Evolutionary conservation across 2,329 filamentous ascomycete genomes (phyloP).

Genomic region (Biscogniauxia mediterranea): DNA sequence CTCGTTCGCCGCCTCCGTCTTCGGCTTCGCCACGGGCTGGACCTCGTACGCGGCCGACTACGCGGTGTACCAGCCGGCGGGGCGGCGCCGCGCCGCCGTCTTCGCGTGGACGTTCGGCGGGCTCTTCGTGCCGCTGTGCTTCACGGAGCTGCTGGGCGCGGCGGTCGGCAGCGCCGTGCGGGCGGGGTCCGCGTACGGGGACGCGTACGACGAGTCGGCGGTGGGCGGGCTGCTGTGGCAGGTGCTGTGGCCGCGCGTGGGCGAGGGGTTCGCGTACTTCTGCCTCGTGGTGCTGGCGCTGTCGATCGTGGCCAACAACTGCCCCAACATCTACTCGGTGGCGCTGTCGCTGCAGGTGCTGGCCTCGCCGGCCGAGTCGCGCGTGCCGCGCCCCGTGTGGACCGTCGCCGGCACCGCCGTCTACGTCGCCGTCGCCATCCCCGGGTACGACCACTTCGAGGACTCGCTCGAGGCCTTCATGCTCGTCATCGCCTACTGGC

Average conservation of each 20-base stretch:
- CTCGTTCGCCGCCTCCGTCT: constrained; percentile 65
- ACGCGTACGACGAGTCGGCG: constrained; percentile 53
- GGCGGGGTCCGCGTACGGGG: constrained; percentile 51
- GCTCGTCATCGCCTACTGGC: constrained; percentile 68
- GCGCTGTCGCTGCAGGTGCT: constrained; percentile 67
- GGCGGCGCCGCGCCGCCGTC: constrained; percentile 57
- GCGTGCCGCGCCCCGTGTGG: constrained; percentile 67
- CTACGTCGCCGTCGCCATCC: constrained; percentile 68
- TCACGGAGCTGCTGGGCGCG: constrained; percentile 71
- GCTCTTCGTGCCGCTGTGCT: constrained; percentile 68
- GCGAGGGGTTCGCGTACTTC: constrained; percentile 66
- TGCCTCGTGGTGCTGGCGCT: constrained; percentile 66
- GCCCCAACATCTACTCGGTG: constrained; percentile 70
- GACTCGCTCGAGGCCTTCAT: constrained; percentile 68
- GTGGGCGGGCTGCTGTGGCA: constrained; percentile 67
- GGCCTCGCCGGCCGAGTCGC: constrained; percentile 44
- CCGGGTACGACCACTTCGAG: constrained; percentile 66
- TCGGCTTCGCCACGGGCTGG: constrained; percentile 72
- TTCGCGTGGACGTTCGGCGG: constrained; percentile 70
- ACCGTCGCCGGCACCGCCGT: constrained; percentile 59
- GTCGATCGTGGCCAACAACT: constrained; percentile 69
- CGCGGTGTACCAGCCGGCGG: constrained; percentile 72
- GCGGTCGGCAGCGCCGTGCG: constrained; percentile 65
- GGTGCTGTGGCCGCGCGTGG: constrained; percentile 61
- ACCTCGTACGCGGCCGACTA: constrained; percentile 74